Evolutionary conservation across 2,329 filamentous ascomycete genomes (phyloP), one percentile per base, ranked within the genome.

Genomic region (Hortaea werneckii): DNA sequence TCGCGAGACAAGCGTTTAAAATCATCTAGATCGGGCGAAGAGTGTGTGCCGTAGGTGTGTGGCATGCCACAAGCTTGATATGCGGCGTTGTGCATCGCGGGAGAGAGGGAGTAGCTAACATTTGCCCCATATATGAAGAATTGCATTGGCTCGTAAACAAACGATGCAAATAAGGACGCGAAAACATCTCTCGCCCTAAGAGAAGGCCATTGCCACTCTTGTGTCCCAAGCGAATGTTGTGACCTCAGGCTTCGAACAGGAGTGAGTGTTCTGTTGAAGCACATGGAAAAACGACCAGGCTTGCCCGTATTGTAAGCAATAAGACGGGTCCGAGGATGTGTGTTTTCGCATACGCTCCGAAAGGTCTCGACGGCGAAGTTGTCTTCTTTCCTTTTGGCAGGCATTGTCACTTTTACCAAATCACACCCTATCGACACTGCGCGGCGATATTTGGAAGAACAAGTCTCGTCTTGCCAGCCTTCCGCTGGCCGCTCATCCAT

Each of bases 111-210:
- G 66, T 85, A 85, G 42, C 74, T 77, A 7, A 85, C 78, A 45
- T 81, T 81, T 45, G 77, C 80, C n/a, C 85, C 85, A 42, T 87
- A 77, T 30, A 88, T 81, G 54, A 83, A 85, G 45, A 85, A 79
- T 42, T 81, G 78, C 71, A 88, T 79, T 0, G 80, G 73, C 37
- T 87, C 80, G 43, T 80, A 76, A 1, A 82, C 70, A 47, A 83
- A 84, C 1, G 78, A 80, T 4, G 78, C 72, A 55, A 80, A 85
- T 0, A 87, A 70, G 1, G 82, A 78, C 49, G 76, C 66, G 5
- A 82, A 83, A 0, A 81, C 77, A 49, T 85, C 76, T 7, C 72
- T 66, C 0, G 81, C 73, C 0, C 82, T 86, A 9, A 85, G 27
- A 37, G 37, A 20, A 10, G 29, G 6, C 13, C 43, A 45, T 30